Evolutionary conservation across 2,329 filamentous ascomycete genomes (phyloP).

Genomic region (Aphanocladium album): DNA sequence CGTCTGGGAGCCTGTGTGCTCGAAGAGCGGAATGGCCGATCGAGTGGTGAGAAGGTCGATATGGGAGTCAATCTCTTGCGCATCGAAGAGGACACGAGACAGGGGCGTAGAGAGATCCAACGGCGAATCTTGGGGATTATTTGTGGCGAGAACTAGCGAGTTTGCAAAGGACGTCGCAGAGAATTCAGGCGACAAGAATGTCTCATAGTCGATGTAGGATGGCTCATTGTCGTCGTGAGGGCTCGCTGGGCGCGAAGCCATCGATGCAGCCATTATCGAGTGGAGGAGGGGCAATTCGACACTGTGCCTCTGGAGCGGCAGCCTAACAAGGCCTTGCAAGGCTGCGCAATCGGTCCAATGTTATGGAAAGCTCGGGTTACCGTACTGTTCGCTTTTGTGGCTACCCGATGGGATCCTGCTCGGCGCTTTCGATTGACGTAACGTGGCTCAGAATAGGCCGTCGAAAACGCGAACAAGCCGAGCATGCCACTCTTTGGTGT

Average conservation of each 20-base stretch:
- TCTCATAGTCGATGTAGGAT: conserved; percentile 94
- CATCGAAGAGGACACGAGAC: conserved; percentile 89
- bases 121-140: conserved; percentile 83
- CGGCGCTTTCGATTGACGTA: not conserved
- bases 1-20: conserved; percentile 70
- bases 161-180: conserved; percentile 81
- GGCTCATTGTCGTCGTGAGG: conserved; percentile 49
- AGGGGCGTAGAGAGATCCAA: conserved; percentile 92
- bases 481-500: not conserved
- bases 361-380: not conserved
- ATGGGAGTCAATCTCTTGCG: conserved; percentile 93
- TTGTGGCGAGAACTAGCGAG: conserved; percentile 79
- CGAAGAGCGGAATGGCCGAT: conserved; percentile 73
- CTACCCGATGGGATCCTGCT: not conserved
- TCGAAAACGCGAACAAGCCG: not conserved
- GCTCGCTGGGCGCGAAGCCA: conserved; percentile 14
- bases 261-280: conserved; percentile 2
- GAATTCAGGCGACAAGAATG: conserved; percentile 80
- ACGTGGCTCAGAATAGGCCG: not conserved
- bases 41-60: conserved; percentile 86
- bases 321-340: not conserved
- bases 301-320: not conserved
- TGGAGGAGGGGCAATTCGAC: not conserved
- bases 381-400: not conserved
- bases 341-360: not conserved